These are phyloP conservation scores for Aurantiochytrium sp. DNA, from an alignment of 108 stramenopile species.

Conservation along the genomic window DNA sequence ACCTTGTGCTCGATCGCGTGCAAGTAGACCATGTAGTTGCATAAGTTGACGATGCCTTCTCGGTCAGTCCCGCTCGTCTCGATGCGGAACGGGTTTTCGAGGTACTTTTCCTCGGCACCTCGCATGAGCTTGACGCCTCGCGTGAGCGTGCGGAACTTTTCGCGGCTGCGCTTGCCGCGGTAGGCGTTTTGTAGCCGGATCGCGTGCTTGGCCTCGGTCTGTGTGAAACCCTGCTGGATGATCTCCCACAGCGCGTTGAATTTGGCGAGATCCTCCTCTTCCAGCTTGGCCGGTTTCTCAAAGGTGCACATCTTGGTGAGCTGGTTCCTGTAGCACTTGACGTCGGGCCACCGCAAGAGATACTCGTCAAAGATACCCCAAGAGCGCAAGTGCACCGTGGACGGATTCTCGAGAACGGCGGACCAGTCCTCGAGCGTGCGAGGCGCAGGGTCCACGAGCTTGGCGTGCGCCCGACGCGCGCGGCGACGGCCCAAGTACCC, in stretches of 20 bases:
- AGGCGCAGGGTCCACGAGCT: neutral
- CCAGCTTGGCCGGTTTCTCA: neutral
- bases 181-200: neutral
- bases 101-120: neutral
- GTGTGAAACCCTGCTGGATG: neutral
- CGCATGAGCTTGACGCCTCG: neutral
- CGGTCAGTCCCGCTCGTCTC: neutral
- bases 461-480: neutral
- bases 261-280: neutral
- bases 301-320: slow-evolving; percentile 5
- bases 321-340: neutral
- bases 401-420: neutral
- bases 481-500: neutral
- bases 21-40: neutral
- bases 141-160: neutral
- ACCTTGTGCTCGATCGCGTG: neutral
- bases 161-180: neutral
- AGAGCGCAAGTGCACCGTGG: neutral
- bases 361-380: slow-evolving; percentile 18
- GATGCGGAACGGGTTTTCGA: slow-evolving; percentile 1
- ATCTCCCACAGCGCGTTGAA: neutral
- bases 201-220: neutral
- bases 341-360: neutral
- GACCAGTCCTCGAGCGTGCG: neutral
- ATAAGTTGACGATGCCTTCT: slow-evolving; percentile 9